Conservation (phyloP, 2,329 filamentous ascomycete genomes). For the Fusarium aywerte region DNA sequence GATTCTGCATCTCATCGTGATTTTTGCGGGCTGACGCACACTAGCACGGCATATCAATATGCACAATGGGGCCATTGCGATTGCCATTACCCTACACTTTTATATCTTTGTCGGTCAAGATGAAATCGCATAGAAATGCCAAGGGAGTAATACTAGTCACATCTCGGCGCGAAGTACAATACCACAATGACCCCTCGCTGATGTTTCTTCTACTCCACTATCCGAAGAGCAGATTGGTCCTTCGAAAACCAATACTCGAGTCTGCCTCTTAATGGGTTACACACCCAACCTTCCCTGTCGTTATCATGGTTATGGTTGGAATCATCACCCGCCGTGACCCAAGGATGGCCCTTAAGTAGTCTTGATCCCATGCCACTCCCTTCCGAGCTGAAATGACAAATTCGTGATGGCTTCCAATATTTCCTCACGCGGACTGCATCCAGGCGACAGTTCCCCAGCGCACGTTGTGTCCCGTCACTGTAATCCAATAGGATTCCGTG, state of each 20-base stretch:
- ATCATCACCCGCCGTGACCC: not conserved
- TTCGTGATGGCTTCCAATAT: not conserved
- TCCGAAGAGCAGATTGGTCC: not conserved
- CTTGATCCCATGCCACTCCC: not conserved
- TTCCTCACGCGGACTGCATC: not conserved
- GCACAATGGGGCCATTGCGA: not conserved
- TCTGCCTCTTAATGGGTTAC: not conserved
- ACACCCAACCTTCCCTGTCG: slow-evolving; percentile 1
- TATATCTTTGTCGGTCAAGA: not conserved
- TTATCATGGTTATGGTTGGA: not conserved
- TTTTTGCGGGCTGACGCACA: not conserved
- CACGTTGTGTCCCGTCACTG: not conserved
- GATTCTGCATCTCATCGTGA: not conserved
- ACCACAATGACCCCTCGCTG: not conserved
- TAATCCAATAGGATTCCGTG: slow-evolving; percentile 13
- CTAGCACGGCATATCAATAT: not conserved
- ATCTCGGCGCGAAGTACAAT: not conserved
- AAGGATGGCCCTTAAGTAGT: not conserved
- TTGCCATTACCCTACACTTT: not conserved
- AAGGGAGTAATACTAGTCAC: not conserved
- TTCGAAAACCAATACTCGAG: slow-evolving; percentile 24
- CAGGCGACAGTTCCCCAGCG: not conserved
- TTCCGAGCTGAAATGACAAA: not conserved
- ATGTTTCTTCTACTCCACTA: not conserved
- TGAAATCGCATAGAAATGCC: not conserved